Base-by-base conservation (phyloP, 2,329 filamentous ascomycete species). In the Neocucurbitaria cava region DNA sequence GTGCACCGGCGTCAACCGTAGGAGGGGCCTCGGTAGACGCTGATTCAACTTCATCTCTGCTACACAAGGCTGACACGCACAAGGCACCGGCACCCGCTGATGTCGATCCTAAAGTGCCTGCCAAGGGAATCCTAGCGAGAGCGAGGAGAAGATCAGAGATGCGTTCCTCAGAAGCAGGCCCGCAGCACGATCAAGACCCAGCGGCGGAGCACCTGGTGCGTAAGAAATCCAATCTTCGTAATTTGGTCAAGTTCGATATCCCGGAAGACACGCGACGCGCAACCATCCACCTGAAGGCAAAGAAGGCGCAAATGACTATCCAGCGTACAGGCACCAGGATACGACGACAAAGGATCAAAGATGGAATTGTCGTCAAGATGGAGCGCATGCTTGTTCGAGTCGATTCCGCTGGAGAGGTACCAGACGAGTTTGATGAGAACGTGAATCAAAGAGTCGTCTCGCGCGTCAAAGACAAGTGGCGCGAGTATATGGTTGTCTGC, bases 301-400 rank as follows among this genome's bases (percentile, higher is more conserved):
- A 74, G 49, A 66, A 75, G 42, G 72, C 74, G 3, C 76, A 79
- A 52, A 71, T 76, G 65, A 71, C 69, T 11, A 65, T 74, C 10
- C 71, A 72, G 58, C 70, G 69, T 21, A 65, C 73, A 17, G 66
- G 68, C 1, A 69, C 66, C 13, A 71, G 62, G 23, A 54, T 80
- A 21, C 67, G 78, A 21, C 75, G 79, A 47, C 65, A 71, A 47
- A 77, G 75, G 55, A 68, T 78, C 40, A 76, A 77, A 45, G 82
- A 86, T 61, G 87, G 87, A 5, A 82, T 87, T 56, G 84, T 89
- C 46, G 77, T 89, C 52, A 88, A 88, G 71, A 86, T 87, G 73
- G 86, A 89, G 66, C 85, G 83, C 54, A 89, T 89, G 87, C 81
- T 89, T 20, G 83, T 89, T 18, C 81, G 85, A 20, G 80, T 88